Evolutionary conservation across 805 yeast genomes (phyloP).

Genomic region (Candida mattraensis): DNA sequence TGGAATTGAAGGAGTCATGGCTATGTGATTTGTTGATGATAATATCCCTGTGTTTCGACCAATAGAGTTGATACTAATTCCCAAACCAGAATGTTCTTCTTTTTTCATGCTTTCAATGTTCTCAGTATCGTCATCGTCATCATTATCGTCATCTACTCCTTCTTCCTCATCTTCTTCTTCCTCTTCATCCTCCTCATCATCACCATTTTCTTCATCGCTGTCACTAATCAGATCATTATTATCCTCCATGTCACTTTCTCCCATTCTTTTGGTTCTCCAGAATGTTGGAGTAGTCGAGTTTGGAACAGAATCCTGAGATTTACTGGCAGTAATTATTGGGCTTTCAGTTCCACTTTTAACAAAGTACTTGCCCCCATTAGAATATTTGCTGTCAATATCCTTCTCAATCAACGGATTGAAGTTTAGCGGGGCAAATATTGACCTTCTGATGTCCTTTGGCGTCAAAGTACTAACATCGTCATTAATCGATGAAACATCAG

Average conservation of each 20-base stretch:
- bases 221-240: slow-evolving; percentile 29
- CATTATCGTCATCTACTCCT: slow-evolving; percentile 12
- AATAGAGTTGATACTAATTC: slow-evolving; percentile 4
- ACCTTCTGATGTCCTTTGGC: slow-evolving; percentile 43
- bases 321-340: slow-evolving; percentile 5
- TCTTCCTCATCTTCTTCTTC: slow-evolving; percentile 21
- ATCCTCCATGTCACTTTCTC: slow-evolving; percentile 9
- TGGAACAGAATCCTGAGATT: slow-evolving; percentile 8
- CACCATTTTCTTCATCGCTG: slow-evolving; percentile 28
- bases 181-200: slow-evolving; percentile 16
- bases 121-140: slow-evolving; percentile 5
- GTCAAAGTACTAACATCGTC: slow-evolving; percentile 21
- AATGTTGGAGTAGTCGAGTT: slow-evolving; percentile 26
- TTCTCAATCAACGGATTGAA: slow-evolving; percentile 79
- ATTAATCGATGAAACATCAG: slow-evolving; percentile 10
- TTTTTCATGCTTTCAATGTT: slow-evolving; percentile 2
- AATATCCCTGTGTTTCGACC: slow-evolving; percentile 9
- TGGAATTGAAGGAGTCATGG: slow-evolving; percentile 40
- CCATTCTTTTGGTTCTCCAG: slow-evolving; percentile 15
- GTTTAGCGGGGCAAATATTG: slow-evolving; percentile 78
- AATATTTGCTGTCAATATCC: slow-evolving; percentile 81
- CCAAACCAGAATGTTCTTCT: slow-evolving; percentile 13
- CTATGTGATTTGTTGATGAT: no score
- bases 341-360: slow-evolving; percentile 35
- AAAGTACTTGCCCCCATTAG: slow-evolving; percentile 87